These are phyloP conservation scores for Syzygium aromaticum DNA, from an alignment of 345 rosid species.

Conservation along the genomic window DNA sequence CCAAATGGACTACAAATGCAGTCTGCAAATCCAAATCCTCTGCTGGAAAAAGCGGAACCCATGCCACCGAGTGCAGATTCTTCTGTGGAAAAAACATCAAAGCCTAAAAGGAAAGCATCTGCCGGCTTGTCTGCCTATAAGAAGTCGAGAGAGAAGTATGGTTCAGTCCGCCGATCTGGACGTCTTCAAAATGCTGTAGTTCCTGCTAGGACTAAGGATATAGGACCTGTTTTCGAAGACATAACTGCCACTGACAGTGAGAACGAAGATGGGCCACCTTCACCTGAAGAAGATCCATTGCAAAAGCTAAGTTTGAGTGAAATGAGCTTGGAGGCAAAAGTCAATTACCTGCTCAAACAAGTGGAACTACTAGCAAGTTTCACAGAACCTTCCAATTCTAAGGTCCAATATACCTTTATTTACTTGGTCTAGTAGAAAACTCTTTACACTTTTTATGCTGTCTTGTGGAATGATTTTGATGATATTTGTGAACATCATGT, in stretches of 20 bases:
- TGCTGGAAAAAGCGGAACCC: neutral
- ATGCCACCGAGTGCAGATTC: neutral
- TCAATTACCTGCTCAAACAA: constrained; percentile 12
- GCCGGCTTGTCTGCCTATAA: neutral
- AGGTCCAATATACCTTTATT: constrained; percentile 5
- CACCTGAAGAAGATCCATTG: constrained; percentile 3
- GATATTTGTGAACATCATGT: neutral
- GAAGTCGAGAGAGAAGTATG: neutral
- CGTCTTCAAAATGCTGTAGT: constrained; percentile 17
- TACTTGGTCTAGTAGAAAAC: neutral
- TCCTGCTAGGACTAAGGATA: constrained; percentile 2
- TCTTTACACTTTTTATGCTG: neutral
- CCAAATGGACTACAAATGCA: constrained; percentile 3
- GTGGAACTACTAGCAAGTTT: constrained; percentile 12
- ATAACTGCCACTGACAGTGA: constrained; percentile 25
- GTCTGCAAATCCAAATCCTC: constrained; percentile 3
- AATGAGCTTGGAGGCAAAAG: constrained; percentile 19
- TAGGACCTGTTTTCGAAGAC: constrained; percentile 19
- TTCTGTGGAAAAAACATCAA: neutral
- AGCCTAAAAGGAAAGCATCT: neutral
- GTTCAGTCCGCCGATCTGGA: constrained; percentile 24
- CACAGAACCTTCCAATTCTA: constrained; percentile 4
- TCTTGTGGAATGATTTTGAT: neutral
- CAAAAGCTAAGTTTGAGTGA: constrained; percentile 1
- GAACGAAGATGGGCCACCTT: constrained; percentile 13